Base-by-base conservation (phyloP, 352 stramenopile genomes). In the Phytophthora tentaculata region DNA sequence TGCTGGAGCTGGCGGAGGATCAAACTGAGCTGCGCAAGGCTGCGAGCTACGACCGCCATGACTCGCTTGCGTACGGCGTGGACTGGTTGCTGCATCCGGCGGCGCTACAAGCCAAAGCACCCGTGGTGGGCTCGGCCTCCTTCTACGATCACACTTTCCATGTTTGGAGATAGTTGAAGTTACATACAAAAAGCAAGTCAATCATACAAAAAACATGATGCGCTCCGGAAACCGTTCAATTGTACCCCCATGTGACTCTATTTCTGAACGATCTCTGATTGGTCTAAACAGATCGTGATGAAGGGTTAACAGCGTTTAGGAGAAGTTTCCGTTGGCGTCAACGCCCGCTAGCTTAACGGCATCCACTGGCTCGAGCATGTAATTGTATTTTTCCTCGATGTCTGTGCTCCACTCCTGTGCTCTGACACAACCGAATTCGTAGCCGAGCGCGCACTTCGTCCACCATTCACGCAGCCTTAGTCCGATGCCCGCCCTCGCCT, bases 121-220 rank as follows among this genome's bases (percentile, higher is more conserved):
- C 82, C 0, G 79, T 92, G 6, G 59, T 96, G 17, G 86, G 80
- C 17, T 94, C 84, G 28, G 88, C 78, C 50, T 94, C 88, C 41
- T 96, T 96, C 69, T 94, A 96, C 74, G 84, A 96, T 48, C 83
- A 87, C 54, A 44, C 45, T 26, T 96, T 94, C 61, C 86, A 94
- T 52, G 73, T 88, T 19, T 96, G 88, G 88, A 37, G n/a, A 12
- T 60, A 43, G n/a, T 71, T 64, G 61, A 71, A 64, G 50, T 63
- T 64, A 28, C 62, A 50, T 59, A 57, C 62, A 53, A 49, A 4
- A 61, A 23, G 9, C 13, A 44, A 55, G 20, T 57, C 26, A 32
- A 3, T 39, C 32, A 3, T 2, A 39, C 6, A 39, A 9, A 6
- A 61, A 19, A 20, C 14, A 45, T 28, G 16, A 44, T n/a, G 4